Percentiles rank a stretch among this genome's conserved stretches.
Evolutionary conservation across 108 stramenopile species (phyloP).

Genomic region (Nannochloropsis oceanica): DNA sequence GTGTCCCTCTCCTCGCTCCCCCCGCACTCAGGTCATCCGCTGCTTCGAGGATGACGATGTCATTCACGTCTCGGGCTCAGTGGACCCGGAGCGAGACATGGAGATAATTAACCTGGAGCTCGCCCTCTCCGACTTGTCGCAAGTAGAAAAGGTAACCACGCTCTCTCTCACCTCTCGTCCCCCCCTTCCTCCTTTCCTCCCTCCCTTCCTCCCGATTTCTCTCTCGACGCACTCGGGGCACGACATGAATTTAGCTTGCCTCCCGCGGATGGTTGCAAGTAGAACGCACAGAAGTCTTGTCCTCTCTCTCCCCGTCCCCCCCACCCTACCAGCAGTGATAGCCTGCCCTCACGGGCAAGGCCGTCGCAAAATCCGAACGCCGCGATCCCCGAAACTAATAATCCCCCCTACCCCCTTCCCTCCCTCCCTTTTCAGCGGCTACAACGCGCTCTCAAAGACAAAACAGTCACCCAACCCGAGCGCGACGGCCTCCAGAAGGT

Average conservation of each 20-base stretch:
- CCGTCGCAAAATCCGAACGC: no score
- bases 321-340: no score
- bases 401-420: neutral
- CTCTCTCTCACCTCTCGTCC: neutral
- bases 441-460: conserved; percentile 59
- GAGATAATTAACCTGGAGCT: conserved; percentile 92
- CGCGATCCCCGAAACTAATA: no score
- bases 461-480: conserved; percentile 49
- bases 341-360: no score
- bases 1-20: neutral
- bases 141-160: conserved; percentile 49
- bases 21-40: conserved; percentile 38
- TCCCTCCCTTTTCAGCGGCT: conserved; percentile 38
- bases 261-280: no score
- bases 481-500: conserved; percentile 68
- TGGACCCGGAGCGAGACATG: conserved; percentile 89
- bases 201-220: neutral
- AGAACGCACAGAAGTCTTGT: no score
- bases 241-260: no score
- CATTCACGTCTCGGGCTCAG: conserved; percentile 77
- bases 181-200: neutral
- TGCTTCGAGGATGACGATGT: conserved; percentile 98
- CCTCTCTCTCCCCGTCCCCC: no score
- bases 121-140: conserved; percentile 80
- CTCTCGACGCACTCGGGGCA: neutral